These are phyloP conservation scores for Nicotiana tomentosiformis DNA, from an alignment of 257 asterid species.

Conservation along the genomic window DNA sequence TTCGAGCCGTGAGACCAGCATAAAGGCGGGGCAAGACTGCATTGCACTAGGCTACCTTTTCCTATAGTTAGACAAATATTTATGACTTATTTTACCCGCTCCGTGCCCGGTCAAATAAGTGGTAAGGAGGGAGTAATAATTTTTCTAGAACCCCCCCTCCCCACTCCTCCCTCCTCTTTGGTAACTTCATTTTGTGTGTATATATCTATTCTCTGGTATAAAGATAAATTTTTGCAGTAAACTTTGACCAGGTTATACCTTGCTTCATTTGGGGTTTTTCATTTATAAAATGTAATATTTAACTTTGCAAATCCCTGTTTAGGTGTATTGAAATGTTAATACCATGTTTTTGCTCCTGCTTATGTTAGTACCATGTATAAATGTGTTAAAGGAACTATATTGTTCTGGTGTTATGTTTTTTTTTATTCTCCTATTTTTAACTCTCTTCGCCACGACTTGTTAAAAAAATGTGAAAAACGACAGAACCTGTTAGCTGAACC, in stretches of 20 bases:
- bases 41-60: too few species aligned
- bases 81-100: too few species aligned
- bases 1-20: too few species aligned
- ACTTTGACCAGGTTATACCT: not conserved
- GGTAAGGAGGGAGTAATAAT: too few species aligned
- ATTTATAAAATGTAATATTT: not conserved
- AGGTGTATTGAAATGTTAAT: not conserved
- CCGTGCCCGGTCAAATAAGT: too few species aligned
- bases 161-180: not conserved
- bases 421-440: not conserved
- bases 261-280: not conserved
- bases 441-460: not conserved
- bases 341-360: not conserved
- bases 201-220: not conserved
- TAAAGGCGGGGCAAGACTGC: too few species aligned
- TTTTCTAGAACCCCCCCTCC: not conserved
- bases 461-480: not conserved
- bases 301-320: not conserved
- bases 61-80: too few species aligned
- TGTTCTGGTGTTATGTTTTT: not conserved
- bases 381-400: not conserved
- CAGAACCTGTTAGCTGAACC: not conserved
- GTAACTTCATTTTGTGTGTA: slow-evolving; percentile 2
- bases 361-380: not conserved
- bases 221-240: not conserved